phyloP scores from a whole-genome alignment of 768 basidiomycete species.

The Calocybe indica region DNA sequence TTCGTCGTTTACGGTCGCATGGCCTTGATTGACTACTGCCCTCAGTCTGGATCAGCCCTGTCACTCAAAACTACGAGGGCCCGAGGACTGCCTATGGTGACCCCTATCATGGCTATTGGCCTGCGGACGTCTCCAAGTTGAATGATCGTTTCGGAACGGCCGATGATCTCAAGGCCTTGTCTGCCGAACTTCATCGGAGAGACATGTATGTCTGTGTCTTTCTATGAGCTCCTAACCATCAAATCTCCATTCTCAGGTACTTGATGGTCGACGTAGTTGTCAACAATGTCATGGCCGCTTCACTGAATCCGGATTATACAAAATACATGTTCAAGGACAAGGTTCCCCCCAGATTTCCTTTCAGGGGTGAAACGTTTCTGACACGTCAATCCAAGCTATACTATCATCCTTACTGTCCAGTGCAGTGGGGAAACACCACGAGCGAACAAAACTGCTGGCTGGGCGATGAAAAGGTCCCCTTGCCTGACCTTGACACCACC shows the following conservation, averaged over 20 bases:
- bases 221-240: constrained; percentile 1
- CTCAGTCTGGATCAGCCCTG: constrained; percentile 78
- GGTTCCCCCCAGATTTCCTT: constrained; percentile 24
- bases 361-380: background rate
- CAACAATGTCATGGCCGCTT: constrained; percentile 79
- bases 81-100: constrained; percentile 70
- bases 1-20: background rate
- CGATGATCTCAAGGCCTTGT: constrained; percentile 58
- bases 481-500: constrained; percentile 77
- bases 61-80: constrained; percentile 73
- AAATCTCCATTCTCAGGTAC: constrained; percentile 34
- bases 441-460: constrained; percentile 80
- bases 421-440: constrained; percentile 64
- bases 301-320: constrained; percentile 56
- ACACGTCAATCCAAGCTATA: constrained; percentile 35
- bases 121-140: constrained; percentile 53
- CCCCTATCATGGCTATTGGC: constrained; percentile 86
- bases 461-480: constrained; percentile 66
- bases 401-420: constrained; percentile 76
- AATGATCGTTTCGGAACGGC: constrained; percentile 62
- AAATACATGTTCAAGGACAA: constrained; percentile 62
- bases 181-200: constrained; percentile 56
- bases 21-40: constrained; percentile 1
- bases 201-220: constrained; percentile 47
- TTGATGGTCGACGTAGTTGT: constrained; percentile 84